Evolutionary conservation across 345 rosid species (phyloP).

Genomic region (Rhodamnia argentea): DNA sequence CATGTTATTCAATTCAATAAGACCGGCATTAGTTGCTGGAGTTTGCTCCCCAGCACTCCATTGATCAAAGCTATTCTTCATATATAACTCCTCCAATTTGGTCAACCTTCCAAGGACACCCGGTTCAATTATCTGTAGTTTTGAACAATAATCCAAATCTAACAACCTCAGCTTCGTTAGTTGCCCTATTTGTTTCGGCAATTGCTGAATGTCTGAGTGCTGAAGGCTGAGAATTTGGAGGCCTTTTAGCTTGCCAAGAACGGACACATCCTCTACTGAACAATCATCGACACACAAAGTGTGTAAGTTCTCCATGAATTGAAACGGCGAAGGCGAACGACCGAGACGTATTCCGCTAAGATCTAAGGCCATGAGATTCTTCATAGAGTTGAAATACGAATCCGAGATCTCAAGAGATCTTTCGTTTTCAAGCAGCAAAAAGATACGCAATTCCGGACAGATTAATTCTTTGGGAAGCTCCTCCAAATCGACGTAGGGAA

Average conservation of each 20-base stretch:
- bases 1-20: neutral
- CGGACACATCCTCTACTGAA: neutral
- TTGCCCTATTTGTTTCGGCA: neutral
- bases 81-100: neutral
- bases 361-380: neutral
- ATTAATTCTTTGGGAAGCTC: neutral
- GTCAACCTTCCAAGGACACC: neutral
- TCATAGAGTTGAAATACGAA: neutral
- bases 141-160: rapidly evolving
- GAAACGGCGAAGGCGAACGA: neutral
- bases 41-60: rapidly evolving
- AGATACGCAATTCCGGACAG: rapidly evolving
- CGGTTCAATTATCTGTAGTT: neutral
- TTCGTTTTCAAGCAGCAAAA: neutral
- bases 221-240: neutral
- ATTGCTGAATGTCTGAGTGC: neutral
- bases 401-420: neutral
- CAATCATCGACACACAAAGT: neutral
- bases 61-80: rapidly evolving
- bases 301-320: too few relatives aligned
- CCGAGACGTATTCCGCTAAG: neutral
- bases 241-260: neutral
- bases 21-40: neutral
- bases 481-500: neutral
- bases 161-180: neutral